These are phyloP conservation scores for Aspergillus quadrilineatus DNA, from an alignment of 2,329 filamentous ascomycete genomes.

Conservation along the genomic window DNA sequence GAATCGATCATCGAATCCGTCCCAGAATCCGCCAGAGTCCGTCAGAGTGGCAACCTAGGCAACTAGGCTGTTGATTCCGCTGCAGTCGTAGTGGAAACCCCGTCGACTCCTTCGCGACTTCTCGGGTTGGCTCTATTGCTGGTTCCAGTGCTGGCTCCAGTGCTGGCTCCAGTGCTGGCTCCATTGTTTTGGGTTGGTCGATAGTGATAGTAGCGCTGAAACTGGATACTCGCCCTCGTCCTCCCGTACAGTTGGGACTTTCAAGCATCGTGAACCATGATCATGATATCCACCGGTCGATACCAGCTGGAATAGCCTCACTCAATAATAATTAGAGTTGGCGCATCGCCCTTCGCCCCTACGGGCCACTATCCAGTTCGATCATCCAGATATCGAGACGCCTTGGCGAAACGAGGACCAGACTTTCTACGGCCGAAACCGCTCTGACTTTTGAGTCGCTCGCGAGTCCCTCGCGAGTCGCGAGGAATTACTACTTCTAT, in stretches of 20 bases:
- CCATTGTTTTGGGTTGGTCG: background rate
- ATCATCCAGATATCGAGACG: background rate
- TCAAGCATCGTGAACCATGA: background rate
- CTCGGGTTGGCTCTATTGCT: background rate
- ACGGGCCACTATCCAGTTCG: background rate
- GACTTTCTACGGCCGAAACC: slow-evolving; percentile 4
- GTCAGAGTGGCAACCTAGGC: background rate
- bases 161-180: too few species aligned
- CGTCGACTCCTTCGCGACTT: background rate
- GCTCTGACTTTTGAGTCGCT: background rate
- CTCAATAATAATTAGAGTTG: background rate
- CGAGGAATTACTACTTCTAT: slow-evolving; percentile 9
- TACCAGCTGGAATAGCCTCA: background rate
- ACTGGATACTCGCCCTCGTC: background rate
- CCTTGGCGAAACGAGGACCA: background rate
- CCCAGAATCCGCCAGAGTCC: background rate
- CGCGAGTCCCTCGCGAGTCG: background rate
- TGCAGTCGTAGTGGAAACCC: background rate
- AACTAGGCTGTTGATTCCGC: background rate
- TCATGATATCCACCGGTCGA: background rate
- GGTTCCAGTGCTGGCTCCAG: too few species aligned
- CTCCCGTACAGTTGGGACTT: background rate
- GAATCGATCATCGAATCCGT: too few species aligned
- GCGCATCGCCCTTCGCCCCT: background rate
- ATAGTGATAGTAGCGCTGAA: background rate